Evolutionary conservation across 768 basidiomycete species (phyloP).

Genomic region (Rossbeevera mucosa): DNA sequence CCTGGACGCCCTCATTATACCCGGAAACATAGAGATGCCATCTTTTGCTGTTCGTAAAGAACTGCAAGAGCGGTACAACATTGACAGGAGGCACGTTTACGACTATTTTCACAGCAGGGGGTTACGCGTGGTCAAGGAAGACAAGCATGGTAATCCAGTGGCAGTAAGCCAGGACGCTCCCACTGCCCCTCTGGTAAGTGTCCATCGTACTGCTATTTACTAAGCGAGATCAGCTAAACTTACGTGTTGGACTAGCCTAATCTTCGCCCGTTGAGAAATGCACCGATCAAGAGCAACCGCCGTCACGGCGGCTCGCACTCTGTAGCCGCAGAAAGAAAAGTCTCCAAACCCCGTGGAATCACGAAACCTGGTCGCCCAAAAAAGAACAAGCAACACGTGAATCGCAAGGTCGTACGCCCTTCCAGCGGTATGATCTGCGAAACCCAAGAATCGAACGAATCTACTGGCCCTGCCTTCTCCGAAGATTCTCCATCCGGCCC

Average conservation of each 20-base stretch:
- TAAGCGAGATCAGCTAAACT: conserved; percentile 10
- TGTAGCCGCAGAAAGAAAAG: conserved; percentile 12
- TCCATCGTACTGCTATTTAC: not conserved
- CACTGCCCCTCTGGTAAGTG: conserved; percentile 19
- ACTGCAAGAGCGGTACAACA: conserved; percentile 64
- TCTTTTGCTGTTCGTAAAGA: conserved; percentile 65
- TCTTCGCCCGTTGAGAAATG: conserved; percentile 30
- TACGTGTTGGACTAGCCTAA: conserved; percentile 22
- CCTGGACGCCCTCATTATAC: conserved; percentile 64
- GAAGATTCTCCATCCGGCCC: conserved; percentile 7
- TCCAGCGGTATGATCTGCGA: conserved; percentile 2
- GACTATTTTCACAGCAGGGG: conserved; percentile 71
- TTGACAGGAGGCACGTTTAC: conserved; percentile 72
- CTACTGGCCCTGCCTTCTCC: conserved; percentile 2
- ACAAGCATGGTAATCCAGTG: conserved; percentile 52
- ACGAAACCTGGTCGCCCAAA: conserved; percentile 30
- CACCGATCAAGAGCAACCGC: conserved; percentile 14
- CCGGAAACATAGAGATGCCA: conserved; percentile 72
- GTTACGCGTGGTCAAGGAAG: conserved; percentile 60
- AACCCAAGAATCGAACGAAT: conserved; percentile 8
- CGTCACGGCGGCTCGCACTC: conserved; percentile 19
- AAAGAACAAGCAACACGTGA: conserved; percentile 11
- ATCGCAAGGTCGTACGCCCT: conserved; percentile 6
- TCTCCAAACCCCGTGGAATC: conserved; percentile 25
- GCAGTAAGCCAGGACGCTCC: conserved; percentile 15